phyloP scores from a whole-genome alignment of 2,329 filamentous ascomycete species.

The Neofusicoccum cordaticola region DNA sequence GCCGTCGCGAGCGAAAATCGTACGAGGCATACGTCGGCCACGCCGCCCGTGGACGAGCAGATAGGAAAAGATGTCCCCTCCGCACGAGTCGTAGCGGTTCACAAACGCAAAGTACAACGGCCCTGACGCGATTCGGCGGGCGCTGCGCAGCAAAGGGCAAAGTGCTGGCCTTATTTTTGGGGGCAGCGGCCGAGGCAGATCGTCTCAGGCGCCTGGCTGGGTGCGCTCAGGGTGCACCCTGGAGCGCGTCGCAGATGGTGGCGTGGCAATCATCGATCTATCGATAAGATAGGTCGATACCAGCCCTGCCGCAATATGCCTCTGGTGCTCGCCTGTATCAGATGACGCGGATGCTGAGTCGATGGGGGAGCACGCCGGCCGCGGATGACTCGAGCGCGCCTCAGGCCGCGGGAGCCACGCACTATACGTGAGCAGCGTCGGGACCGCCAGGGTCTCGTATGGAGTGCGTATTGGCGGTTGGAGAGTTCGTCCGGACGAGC shows the following conservation, averaged over 20 bases:
- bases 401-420: not conserved
- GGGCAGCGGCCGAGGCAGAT: not conserved
- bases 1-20: not conserved
- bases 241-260: conserved; percentile 3
- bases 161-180: not conserved
- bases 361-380: not conserved
- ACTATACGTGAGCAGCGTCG: not conserved
- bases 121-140: not conserved
- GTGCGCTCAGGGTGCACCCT: not conserved
- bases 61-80: not conserved
- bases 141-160: too few species aligned
- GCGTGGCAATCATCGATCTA: conserved; percentile 11
- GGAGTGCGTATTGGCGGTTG: not conserved
- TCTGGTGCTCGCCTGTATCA: not conserved
- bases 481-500: not conserved
- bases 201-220: not conserved
- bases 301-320: not conserved
- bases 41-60: not conserved
- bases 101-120: not conserved
- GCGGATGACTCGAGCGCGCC: not conserved
- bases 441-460: not conserved
- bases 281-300: not conserved
- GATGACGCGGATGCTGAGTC: not conserved
- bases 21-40: not conserved
- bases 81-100: not conserved